Base-by-base conservation (phyloP, 345 rosid species). In the Aegle marmelos region DNA sequence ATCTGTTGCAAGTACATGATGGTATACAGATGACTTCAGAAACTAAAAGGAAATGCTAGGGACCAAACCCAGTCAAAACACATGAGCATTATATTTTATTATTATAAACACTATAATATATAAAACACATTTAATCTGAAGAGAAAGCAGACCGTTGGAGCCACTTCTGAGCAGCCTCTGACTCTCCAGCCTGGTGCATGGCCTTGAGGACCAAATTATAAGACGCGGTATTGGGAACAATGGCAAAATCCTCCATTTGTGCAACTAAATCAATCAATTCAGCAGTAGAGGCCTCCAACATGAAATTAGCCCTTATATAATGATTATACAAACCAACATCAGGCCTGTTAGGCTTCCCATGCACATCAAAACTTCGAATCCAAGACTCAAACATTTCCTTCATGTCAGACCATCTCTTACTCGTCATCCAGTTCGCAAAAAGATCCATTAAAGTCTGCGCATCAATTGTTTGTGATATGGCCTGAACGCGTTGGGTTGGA, bases 331-430 rank as follows among this genome's bases (percentile, higher is more conserved):
- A 72, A 70, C 88, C 74, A 0, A 88, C 97, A 78, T 90, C 90
- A 4, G 99, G 99, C 85, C 80, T 89, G 62, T 96, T 96, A 2
- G 95, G 98, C 79, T 84, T 94, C 82, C 98, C 98, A 71, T 74
- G 85, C 82, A 79, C 84, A 78, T 92, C 99, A 63, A 91, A 85
- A 63, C 93, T 89, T 75, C 91, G 87, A 78, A 94, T 85, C 98
- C 99, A 96, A 63, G 76, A 75, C 88, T 96, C 95, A 69, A 94
- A 96, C 17, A 88, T 75, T 86, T 90, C 84, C 82, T 90, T 94
- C 86, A 94, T 85, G 9, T 96, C 98, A 9, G 80, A 48, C 99
- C 99, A 96, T 4, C 83, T 80, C 84, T 89, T 94, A 76, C 93
- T 82, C 24, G 99, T 86, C 84, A 86, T 89, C 94, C 92, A 94